These are phyloP conservation scores for Zygotorulaspora mrakii DNA, from an alignment of 1,139 yeast species.

Conservation along the genomic window DNA sequence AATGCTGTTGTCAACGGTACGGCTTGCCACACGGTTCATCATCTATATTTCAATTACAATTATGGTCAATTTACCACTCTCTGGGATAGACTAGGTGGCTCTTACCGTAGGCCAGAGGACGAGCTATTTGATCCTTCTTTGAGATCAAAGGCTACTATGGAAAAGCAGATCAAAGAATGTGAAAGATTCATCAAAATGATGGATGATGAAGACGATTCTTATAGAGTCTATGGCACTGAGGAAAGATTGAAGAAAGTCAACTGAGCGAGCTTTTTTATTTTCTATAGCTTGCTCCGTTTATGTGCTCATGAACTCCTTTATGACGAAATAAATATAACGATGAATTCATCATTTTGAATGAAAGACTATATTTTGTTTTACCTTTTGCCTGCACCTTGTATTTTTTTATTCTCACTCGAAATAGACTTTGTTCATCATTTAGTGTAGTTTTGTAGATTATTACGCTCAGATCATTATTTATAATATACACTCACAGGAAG, in stretches of 20 bases:
- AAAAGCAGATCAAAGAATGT: slow-evolving; percentile 67
- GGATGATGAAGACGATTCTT: slow-evolving; percentile 62
- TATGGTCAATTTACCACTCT: slow-evolving; percentile 97
- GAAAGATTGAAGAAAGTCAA: slow-evolving; percentile 19
- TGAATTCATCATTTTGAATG: background rate
- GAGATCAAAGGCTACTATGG: slow-evolving; percentile 64
- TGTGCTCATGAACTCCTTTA: no score
- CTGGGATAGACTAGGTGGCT: slow-evolving; percentile 94
- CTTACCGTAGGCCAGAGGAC: slow-evolving; percentile 88
- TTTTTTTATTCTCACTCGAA: background rate
- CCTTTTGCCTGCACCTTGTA: no score
- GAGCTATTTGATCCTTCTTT: slow-evolving; percentile 68
- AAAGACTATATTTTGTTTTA: background rate
- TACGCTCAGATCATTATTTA: background rate
- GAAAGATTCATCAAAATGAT: slow-evolving; percentile 74
- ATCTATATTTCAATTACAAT: slow-evolving; percentile 92
- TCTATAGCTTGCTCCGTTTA: background rate
- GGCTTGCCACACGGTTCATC: slow-evolving; percentile 97
- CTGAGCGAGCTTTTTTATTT: slow-evolving; percentile 3
- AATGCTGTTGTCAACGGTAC: slow-evolving; percentile 96
- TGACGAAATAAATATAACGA: no score
- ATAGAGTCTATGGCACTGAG: slow-evolving; percentile 46
- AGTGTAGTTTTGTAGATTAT: slow-evolving; percentile 1
- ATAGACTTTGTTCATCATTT: background rate
- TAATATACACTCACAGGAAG: no score